These are phyloP conservation scores for Flueggea neowawraea DNA, from an alignment of 441 rosid species.

Conservation along the genomic window DNA sequence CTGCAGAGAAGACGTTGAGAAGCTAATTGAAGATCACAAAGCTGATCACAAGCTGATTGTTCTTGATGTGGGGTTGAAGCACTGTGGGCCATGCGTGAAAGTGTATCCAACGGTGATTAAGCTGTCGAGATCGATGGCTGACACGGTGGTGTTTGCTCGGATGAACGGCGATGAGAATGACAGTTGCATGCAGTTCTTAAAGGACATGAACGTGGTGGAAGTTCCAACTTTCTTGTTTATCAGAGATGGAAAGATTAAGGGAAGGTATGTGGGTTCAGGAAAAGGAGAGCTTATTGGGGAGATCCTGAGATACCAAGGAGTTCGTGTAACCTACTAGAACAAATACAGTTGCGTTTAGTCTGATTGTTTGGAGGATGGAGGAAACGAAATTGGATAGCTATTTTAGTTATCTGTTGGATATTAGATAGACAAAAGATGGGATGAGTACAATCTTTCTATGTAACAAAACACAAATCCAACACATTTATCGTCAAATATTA, in stretches of 20 bases:
- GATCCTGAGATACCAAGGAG: slow-evolving; percentile 87
- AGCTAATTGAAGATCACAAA: slow-evolving; percentile 61
- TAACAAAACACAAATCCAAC: too few relatives aligned
- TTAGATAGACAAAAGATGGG: too few relatives aligned
- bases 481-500: too few relatives aligned
- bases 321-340: slow-evolving; percentile 66
- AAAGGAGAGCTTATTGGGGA: slow-evolving; percentile 97
- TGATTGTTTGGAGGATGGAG: too few relatives aligned
- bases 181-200: slow-evolving; percentile 83
- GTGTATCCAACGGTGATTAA: slow-evolving; percentile 89
- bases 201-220: slow-evolving; percentile 77
- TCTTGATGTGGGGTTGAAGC: slow-evolving; percentile 84
- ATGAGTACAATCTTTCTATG: too few relatives aligned
- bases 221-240: slow-evolving; percentile 90
- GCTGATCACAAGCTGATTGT: slow-evolving; percentile 68
- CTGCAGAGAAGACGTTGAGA: slow-evolving; percentile 65
- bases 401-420: too few relatives aligned
- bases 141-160: slow-evolving; percentile 67
- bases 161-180: slow-evolving; percentile 95
- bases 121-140: slow-evolving; percentile 74
- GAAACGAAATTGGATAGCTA: too few relatives aligned
- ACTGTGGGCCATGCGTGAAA: slow-evolving; percentile 91
- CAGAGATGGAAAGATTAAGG: slow-evolving; percentile 62
- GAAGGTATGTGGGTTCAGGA: slow-evolving; percentile 90
- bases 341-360: too few relatives aligned